Conservation (phyloP, 2,329 filamentous ascomycete genomes). For the Ophiostoma populinum region DNA sequence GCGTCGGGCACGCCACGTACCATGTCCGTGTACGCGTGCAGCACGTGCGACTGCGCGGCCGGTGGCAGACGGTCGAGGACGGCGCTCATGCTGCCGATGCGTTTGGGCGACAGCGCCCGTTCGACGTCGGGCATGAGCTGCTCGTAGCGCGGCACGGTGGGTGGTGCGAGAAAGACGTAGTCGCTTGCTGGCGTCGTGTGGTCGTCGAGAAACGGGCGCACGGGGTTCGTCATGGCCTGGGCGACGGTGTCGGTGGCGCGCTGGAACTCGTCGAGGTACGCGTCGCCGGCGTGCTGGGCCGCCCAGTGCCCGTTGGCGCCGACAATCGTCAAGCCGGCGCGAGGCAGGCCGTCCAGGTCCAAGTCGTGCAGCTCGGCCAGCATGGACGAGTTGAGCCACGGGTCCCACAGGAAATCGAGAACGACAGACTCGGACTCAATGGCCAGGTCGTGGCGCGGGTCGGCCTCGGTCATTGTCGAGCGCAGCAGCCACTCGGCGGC, state of each 20-base stretch:
- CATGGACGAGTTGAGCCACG: constrained; percentile 35
- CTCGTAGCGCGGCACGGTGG: constrained; percentile 26
- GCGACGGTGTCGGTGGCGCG: constrained; percentile 27
- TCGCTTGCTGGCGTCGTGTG: constrained; percentile 1
- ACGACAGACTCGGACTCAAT: constrained; percentile 27
- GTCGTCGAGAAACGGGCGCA: not conserved
- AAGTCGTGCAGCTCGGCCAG: constrained; percentile 28
- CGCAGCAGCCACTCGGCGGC: constrained; percentile 20
- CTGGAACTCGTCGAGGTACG: constrained; percentile 27
- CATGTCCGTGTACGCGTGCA: constrained; percentile 35
- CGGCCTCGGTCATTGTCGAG: constrained; percentile 17
- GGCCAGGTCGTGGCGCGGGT: constrained; percentile 27
- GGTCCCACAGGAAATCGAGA: constrained; percentile 45
- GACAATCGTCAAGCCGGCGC: constrained; percentile 31
- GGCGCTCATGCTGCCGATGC: constrained; percentile 34
- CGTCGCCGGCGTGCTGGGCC: constrained; percentile 29
- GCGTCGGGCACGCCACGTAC: constrained; percentile 16
- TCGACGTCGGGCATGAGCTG: constrained; percentile 23
- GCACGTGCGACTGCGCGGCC: constrained; percentile 24
- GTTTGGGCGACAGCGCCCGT: constrained; percentile 27
- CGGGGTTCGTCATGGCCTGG: not conserved
- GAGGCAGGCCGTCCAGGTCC: too few species aligned
- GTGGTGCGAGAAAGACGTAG: constrained; percentile 18
- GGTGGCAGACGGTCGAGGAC: constrained; percentile 26
- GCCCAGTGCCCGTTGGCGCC: constrained; percentile 38